A percentile compares a stretch with the other conserved stretches of the same genome.
Evolutionary conservation across 2,329 filamentous ascomycete species (phyloP).

Genomic region (Orbilia brochopaga): DNA sequence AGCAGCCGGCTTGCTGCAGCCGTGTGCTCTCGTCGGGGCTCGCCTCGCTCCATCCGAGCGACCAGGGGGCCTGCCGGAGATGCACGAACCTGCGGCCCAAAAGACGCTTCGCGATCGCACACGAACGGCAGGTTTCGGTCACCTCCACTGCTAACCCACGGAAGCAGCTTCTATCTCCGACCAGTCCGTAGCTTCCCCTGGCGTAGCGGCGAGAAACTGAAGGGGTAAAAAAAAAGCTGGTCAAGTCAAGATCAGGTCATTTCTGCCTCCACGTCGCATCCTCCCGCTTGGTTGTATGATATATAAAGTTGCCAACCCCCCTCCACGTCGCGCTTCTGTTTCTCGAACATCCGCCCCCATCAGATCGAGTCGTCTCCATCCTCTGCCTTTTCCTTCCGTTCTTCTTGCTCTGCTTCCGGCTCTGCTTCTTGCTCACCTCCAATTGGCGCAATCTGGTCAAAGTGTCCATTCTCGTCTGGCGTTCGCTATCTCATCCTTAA

Average conservation of each 20-base stretch:
- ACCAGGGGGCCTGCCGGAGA: conserved; percentile 31
- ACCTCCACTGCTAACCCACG: conserved; percentile 15
- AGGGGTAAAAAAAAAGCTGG: not conserved
- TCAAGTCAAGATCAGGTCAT: conserved; percentile 11
- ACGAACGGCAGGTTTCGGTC: conserved; percentile 24
- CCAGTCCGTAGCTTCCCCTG: not conserved
- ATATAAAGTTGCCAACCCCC: not conserved
- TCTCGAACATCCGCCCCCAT: too few species aligned
- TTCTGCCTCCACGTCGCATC: not conserved
- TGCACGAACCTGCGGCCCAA: conserved; percentile 22
- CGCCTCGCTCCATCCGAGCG: conserved; percentile 34
- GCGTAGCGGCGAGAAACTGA: not conserved
- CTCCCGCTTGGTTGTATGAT: not conserved
- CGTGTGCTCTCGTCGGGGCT: conserved; percentile 22
- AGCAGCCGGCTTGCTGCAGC: conserved; percentile 1
- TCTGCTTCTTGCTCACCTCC: not conserved
- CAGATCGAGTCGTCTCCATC: not conserved
- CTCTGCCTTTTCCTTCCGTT: not conserved
- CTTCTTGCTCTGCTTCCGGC: not conserved
- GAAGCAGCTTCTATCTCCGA: not conserved
- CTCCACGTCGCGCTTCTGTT: too few species aligned
- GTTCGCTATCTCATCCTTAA: not conserved
- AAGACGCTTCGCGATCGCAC: not conserved
- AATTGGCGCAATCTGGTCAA: not conserved
- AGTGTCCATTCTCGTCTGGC: too few species aligned